A percentile compares a stretch with the other conserved stretches of the same genome.
Evolutionary conservation across 2,329 filamentous ascomycete species (phyloP).

Genomic region (Thermomyces lanuginosus): DNA sequence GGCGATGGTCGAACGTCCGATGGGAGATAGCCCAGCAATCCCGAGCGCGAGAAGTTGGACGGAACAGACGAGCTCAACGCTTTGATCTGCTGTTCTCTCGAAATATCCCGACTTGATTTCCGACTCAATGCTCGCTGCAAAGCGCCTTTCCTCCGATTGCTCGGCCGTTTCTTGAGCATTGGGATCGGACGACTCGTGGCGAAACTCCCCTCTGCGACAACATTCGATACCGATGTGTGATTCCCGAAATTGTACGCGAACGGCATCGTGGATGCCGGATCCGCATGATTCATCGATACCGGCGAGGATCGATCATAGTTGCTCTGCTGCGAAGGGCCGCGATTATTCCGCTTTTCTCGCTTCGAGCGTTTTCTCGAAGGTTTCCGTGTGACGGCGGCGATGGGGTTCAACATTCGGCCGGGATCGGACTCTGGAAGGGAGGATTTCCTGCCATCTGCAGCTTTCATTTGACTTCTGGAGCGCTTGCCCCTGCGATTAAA

Average conservation of each 20-base stretch:
- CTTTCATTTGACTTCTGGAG: constrained; percentile 41
- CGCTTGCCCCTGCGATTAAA: constrained; percentile 61
- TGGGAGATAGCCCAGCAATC: constrained; percentile 44
- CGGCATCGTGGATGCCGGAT: constrained; percentile 6
- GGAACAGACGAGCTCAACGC: constrained; percentile 58
- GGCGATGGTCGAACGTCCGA: constrained; percentile 49
- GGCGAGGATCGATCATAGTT: constrained; percentile 1
- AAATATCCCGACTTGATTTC: constrained; percentile 55
- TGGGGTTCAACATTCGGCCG: constrained; percentile 12
- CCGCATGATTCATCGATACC: constrained; percentile 1
- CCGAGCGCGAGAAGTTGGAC: constrained; percentile 45
- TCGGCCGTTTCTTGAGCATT: constrained; percentile 41
- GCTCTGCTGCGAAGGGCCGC: constrained; percentile 2
- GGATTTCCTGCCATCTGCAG: constrained; percentile 34
- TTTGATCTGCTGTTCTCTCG: constrained; percentile 74
- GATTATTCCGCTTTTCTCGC: constrained; percentile 15
- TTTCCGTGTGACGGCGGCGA: constrained; percentile 14
- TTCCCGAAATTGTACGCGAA: constrained; percentile 9
- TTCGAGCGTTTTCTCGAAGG: constrained; percentile 20
- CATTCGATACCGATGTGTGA: constrained; percentile 20
- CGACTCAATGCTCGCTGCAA: constrained; percentile 59
- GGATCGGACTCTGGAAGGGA: constrained; percentile 17
- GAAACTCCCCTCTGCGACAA: constrained; percentile 24
- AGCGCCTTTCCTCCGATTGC: constrained; percentile 39
- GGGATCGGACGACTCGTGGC: constrained; percentile 31